These are phyloP conservation scores for Fomitopsis pulvina DNA, from an alignment of 768 basidiomycete genomes.

Conservation along the genomic window DNA sequence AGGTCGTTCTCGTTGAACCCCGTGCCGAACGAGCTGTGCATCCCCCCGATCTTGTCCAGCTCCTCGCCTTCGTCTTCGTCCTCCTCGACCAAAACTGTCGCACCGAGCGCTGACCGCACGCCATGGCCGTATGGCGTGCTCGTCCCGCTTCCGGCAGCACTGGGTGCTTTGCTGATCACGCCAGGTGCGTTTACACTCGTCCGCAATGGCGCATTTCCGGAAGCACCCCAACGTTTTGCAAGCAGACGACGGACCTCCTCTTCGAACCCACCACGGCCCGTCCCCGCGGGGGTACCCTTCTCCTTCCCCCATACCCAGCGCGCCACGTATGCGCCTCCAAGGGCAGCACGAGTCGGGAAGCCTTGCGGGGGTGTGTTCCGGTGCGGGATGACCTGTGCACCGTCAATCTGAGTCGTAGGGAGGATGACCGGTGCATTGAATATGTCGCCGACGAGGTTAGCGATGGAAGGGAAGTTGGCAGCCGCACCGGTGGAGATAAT, in stretches of 20 bases:
- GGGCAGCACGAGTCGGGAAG: slow-evolving; percentile 60
- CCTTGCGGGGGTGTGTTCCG: slow-evolving; percentile 68
- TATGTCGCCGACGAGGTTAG: slow-evolving; percentile 73
- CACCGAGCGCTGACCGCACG: slow-evolving; percentile 41
- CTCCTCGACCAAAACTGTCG: slow-evolving; percentile 58
- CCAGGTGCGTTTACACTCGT: slow-evolving; percentile 47
- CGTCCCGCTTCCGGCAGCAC: slow-evolving; percentile 55
- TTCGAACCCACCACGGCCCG: slow-evolving; percentile 59
- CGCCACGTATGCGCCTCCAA: slow-evolving; percentile 75
- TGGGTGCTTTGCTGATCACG: slow-evolving; percentile 27
- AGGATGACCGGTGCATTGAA: slow-evolving; percentile 80
- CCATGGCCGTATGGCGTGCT: slow-evolving; percentile 60
- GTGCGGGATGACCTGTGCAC: slow-evolving; percentile 64
- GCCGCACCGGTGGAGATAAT: slow-evolving; percentile 73
- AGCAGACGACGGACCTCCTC: slow-evolving; percentile 71
- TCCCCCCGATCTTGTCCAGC: slow-evolving; percentile 35
- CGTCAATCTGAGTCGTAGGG: slow-evolving; percentile 69
- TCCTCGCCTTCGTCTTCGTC: slow-evolving; percentile 71
- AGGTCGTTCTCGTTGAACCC: slow-evolving; percentile 37
- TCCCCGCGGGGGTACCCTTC: slow-evolving; percentile 29
- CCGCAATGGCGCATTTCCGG: slow-evolving; percentile 48
- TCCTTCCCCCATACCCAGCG: slow-evolving; percentile 84
- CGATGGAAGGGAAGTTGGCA: slow-evolving; percentile 77
- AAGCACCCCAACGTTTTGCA: slow-evolving; percentile 68
- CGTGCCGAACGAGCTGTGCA: slow-evolving; percentile 23